Percentiles rank a stretch among this genome's conserved stretches.
phyloP scores from a whole-genome alignment of 1,284 basidiomycete genomes.

The Papiliotrema flavescens region DNA sequence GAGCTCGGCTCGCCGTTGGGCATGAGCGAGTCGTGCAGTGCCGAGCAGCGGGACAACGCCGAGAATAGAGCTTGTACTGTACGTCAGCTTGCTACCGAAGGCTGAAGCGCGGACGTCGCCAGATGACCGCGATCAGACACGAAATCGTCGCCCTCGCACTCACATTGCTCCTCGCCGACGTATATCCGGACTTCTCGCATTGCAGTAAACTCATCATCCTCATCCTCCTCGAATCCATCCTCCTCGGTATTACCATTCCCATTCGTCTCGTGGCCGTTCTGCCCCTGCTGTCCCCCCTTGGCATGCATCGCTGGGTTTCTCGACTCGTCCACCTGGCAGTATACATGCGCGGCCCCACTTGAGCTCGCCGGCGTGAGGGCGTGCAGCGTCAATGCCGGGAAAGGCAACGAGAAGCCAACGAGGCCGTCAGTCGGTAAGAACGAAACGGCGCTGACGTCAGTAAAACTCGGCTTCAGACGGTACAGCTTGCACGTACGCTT shows the following conservation, averaged over 20 bases:
- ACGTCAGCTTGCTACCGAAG: not conserved
- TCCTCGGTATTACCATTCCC: conserved; percentile 5
- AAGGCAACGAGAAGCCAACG: conserved; percentile 70
- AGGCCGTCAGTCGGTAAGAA: conserved; percentile 61
- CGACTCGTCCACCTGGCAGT: conserved; percentile 81
- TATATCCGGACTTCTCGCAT: conserved; percentile 75
- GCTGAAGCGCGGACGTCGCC: too few species aligned
- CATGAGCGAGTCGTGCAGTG: conserved; percentile 67
- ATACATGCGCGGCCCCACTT: conserved; percentile 62
- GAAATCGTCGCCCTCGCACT: too few species aligned
- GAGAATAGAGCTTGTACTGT: conserved; percentile 84
- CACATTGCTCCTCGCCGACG: conserved; percentile 63
- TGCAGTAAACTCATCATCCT: conserved; percentile 54
- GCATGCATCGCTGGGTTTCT: conserved; percentile 9
- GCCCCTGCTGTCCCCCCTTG: too few species aligned
- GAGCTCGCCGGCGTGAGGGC: conserved; percentile 69
- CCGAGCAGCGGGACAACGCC: conserved; percentile 79
- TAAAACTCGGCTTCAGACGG: not conserved
- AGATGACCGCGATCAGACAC: too few species aligned
- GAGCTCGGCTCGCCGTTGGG: conserved; percentile 56
- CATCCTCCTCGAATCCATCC: conserved; percentile 21
- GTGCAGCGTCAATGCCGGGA: conserved; percentile 81
- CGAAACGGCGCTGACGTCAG: conserved; percentile 59
- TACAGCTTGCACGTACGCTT: conserved; percentile 63
- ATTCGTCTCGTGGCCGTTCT: not conserved